Evolutionary conservation across 1,284 basidiomycete species (phyloP).

Genomic region (Moniliophthora roreri): DNA sequence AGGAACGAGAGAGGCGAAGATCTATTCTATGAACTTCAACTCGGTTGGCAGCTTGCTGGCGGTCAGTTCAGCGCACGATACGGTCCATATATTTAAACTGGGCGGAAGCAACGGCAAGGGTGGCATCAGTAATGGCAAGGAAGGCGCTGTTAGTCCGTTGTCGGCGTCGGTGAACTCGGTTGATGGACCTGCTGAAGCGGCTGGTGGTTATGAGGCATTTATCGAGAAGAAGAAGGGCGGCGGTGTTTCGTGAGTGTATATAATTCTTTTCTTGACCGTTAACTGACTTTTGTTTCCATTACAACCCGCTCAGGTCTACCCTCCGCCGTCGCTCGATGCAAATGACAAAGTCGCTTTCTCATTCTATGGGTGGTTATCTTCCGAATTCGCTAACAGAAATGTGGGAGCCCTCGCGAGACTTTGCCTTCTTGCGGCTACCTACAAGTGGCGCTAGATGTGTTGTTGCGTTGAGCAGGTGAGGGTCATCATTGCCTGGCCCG

Average conservation of each 20-base stretch:
- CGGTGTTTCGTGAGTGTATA: constrained; percentile 48
- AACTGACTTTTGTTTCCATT: constrained; percentile 32
- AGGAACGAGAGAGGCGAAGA: constrained; percentile 84
- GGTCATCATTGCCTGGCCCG: constrained; percentile 21
- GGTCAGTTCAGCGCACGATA: constrained; percentile 91
- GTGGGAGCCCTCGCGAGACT: constrained; percentile 97
- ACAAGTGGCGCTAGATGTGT: constrained; percentile 77
- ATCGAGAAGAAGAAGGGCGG: constrained; percentile 67
- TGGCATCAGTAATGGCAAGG: not conserved
- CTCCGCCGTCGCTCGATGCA: constrained; percentile 65
- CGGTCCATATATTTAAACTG: constrained; percentile 96
- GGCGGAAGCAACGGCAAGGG: constrained; percentile 30
- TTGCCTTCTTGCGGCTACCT: constrained; percentile 91
- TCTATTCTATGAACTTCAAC: constrained; percentile 95
- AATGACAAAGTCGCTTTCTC: constrained; percentile 77
- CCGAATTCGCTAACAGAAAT: constrained; percentile 92
- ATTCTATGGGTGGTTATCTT: constrained; percentile 87
- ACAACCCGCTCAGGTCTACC: constrained; percentile 24
- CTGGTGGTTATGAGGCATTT: constrained; percentile 77
- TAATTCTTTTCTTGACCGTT: constrained; percentile 8
- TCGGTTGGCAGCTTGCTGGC: constrained; percentile 81
- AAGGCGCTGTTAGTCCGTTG: constrained; percentile 8
- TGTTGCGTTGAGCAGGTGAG: constrained; percentile 84
- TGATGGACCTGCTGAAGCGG: constrained; percentile 53
- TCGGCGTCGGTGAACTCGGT: constrained; percentile 60